Conservation (phyloP, 768 basidiomycete species). For the Lanmaoa pseudosensibilis region DNA sequence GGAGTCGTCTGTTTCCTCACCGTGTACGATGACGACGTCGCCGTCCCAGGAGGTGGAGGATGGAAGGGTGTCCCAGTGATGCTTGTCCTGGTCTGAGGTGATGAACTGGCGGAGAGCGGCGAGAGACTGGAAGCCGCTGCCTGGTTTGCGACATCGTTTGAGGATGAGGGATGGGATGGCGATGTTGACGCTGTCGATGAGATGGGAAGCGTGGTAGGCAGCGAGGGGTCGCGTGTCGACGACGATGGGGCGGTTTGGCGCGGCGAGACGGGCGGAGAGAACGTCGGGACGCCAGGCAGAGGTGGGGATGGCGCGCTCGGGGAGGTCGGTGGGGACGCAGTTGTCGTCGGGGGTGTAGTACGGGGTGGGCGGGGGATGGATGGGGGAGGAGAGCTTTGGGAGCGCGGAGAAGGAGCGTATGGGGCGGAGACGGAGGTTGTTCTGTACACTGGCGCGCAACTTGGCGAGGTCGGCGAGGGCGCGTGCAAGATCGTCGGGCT, state of each 20-base stretch:
- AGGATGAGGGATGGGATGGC: conserved; percentile 89
- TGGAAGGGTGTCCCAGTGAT: conserved; percentile 61
- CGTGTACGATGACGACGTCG: conserved; percentile 66
- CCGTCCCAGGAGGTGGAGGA: conserved; percentile 67
- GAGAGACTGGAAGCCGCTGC: conserved; percentile 62
- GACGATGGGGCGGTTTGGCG: conserved; percentile 59
- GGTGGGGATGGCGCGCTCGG: conserved; percentile 35
- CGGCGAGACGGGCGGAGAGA: conserved; percentile 50
- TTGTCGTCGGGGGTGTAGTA: conserved; percentile 56
- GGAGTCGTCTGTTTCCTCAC: conserved; percentile 72
- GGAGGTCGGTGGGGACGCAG: conserved; percentile 10
- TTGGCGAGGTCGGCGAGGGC: conserved; percentile 68
- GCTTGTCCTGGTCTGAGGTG: conserved; percentile 73
- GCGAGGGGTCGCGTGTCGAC: conserved; percentile 80
- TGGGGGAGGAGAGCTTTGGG: conserved; percentile 41
- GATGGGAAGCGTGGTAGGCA: conserved; percentile 61
- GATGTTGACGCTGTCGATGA: conserved; percentile 75
- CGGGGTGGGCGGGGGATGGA: conserved; percentile 37
- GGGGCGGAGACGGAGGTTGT: conserved; percentile 77
- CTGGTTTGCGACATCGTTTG: conserved; percentile 76
- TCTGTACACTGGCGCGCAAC: conserved; percentile 68
- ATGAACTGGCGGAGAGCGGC: conserved; percentile 77
- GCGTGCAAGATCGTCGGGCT: conserved; percentile 55
- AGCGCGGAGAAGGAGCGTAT: conserved; percentile 60
- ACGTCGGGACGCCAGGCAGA: conserved; percentile 40